Evolutionary conservation across 768 basidiomycete genomes (phyloP), one percentile per base, ranked within the genome.

Genomic region (Rhodotorula toruloides): DNA sequence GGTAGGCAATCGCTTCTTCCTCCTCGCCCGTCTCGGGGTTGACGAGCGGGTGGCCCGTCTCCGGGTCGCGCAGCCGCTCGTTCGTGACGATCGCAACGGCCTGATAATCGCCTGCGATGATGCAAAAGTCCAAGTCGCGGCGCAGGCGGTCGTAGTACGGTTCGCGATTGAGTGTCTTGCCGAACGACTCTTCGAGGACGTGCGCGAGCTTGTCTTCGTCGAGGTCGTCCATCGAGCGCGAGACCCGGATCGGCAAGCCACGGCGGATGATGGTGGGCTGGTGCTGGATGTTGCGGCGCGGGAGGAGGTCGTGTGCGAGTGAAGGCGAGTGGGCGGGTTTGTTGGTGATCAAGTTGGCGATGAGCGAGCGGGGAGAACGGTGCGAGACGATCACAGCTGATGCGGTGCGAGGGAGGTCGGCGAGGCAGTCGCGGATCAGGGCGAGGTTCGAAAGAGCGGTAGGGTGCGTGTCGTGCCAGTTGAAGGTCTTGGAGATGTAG

Each of bases 311-410:
- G 73, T 96, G 91, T 50, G 96, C 93, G 40, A 99, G 83, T 72
- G 91, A 93, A 5, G 93, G 94, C 73, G 90, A 93, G 65, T 94
- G 86, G 13, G 91, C 91, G 5, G 96, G 96, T 76, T 92, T 94
- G 77, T 99, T 99, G 39, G 94, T 99, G 75, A 99, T 93, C 34
- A 99, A 83, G 78, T 98, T 98, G 52, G 85, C 94, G 73, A 99
- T 98, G 67, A 99, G 84, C 4, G 90, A 90, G 67, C 90, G 90
- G 0, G 92, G 89, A 2, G 92, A 94, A 55, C 92, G 90, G 79
- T 99, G 96, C 21, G 91, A 94, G 54, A 98, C 96, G 86, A 99
- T 89, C 71, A 98, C 82, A 19, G 92, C 96, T 22, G 92, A 96
- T 3, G 94, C 91, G 5, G 89, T 84, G 12, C 88, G 84, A 2